phyloP scores from a whole-genome alignment of 306 rosid genomes.

The Chamaecrista fasciculata region DNA sequence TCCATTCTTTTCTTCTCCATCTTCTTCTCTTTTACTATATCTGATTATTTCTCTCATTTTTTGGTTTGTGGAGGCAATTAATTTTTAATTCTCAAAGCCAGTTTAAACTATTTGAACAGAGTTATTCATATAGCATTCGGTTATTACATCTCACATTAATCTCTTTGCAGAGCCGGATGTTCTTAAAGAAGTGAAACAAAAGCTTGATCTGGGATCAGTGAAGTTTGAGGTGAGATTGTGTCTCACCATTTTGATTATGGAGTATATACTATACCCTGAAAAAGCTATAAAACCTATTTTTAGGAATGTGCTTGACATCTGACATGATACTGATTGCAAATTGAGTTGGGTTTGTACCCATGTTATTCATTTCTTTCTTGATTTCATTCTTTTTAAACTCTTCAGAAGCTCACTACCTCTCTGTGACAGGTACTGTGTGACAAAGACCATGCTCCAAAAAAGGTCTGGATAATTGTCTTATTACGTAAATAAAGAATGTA shows the following conservation, averaged over 20 bases:
- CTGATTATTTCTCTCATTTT: background rate
- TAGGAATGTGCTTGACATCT: no score
- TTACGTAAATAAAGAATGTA: background rate
- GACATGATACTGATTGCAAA: background rate
- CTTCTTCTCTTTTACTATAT: background rate
- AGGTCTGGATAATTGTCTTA: conserved; percentile 47
- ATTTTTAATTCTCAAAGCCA: background rate
- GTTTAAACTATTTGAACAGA: background rate
- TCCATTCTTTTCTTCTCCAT: background rate
- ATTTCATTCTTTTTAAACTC: background rate
- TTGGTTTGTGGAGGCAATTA: background rate
- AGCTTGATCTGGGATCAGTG: conserved; percentile 90
- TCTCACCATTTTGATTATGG: conserved; percentile 12
- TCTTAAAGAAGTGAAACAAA: conserved; percentile 92
- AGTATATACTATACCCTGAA: conserved; percentile 8
- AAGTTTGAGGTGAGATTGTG: conserved; percentile 77
- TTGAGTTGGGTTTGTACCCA: background rate
- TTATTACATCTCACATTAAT: conserved; percentile 26
- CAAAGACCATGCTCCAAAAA: conserved; percentile 72
- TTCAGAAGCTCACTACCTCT: conserved; percentile 22
- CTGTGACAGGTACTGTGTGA: conserved; percentile 73
- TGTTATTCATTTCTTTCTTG: background rate
- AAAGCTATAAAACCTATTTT: no score
- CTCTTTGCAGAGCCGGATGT: conserved; percentile 86
- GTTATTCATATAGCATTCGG: conserved; percentile 2